These are phyloP conservation scores for Medicago lupulina DNA, from an alignment of 306 rosid genomes.

Conservation along the genomic window DNA sequence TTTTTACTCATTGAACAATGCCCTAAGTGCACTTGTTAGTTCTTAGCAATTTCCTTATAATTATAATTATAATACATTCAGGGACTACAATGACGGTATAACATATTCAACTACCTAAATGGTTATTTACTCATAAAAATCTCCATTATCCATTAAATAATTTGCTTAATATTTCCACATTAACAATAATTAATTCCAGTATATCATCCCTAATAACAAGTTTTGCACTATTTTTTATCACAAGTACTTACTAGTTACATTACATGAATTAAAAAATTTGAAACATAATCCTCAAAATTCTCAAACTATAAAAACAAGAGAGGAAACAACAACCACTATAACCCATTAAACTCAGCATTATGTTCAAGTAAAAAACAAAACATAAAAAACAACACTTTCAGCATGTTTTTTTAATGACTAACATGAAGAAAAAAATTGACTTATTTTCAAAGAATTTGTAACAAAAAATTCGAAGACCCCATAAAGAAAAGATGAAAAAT, in stretches of 20 bases:
- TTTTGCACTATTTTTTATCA: neutral
- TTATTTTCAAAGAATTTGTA: neutral
- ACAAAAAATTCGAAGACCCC: conserved; percentile 10
- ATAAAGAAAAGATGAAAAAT: conserved; percentile 23
- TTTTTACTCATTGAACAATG: too few species aligned
- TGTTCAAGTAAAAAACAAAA: neutral
- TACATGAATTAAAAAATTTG: too few species aligned
- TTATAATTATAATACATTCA: neutral
- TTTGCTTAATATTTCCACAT: conserved; percentile 1
- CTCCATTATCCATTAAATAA: neutral
- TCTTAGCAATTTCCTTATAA: neutral
- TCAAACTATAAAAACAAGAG: neutral
- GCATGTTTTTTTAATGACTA: neutral
- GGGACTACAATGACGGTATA: neutral
- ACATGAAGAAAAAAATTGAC: neutral
- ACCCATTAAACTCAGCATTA: neutral
- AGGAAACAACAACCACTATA: neutral
- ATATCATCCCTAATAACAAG: conserved; percentile 19
- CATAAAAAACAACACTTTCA: neutral
- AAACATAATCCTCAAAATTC: neutral
- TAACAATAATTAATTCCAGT: conserved; percentile 6
- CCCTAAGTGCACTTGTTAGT: too few species aligned
- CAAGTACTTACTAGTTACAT: neutral
- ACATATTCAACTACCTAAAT: neutral
- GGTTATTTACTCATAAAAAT: neutral